Evolutionary conservation across 2,329 filamentous ascomycete species (phyloP).

Genomic region (Cladosporium phlei): DNA sequence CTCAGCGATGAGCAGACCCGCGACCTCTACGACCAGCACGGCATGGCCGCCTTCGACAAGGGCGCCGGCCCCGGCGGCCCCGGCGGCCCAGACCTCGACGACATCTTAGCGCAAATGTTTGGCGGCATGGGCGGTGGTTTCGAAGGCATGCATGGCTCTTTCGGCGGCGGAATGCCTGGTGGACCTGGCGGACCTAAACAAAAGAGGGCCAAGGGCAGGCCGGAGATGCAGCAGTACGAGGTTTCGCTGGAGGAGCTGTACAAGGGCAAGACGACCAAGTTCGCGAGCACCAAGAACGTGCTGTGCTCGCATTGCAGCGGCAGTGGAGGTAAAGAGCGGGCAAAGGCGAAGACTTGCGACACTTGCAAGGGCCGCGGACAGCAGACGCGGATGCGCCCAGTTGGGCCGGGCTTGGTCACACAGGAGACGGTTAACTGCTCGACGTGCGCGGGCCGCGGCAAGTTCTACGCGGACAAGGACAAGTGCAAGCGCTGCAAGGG

Average conservation of each 20-base stretch:
- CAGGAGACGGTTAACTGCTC: conserved; percentile 75
- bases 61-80: conserved; percentile 61
- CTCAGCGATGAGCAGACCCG: conserved; percentile 93
- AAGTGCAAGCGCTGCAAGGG: conserved; percentile 99
- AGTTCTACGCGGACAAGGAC: conserved; percentile 90
- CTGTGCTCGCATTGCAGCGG: conserved; percentile 85
- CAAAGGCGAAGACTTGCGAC: conserved; percentile 76
- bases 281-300: conserved; percentile 90
- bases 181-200: conserved; percentile 33
- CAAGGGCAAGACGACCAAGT: conserved; percentile 97
- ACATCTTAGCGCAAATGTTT: conserved; percentile 92
- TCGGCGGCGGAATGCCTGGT: conserved; percentile 34
- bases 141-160: conserved; percentile 43
- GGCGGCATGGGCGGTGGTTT: conserved; percentile 51
- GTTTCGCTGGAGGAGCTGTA: conserved; percentile 92
- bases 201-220: conserved; percentile 57
- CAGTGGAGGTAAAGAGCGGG: conserved; percentile 83
- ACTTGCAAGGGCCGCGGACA: conserved; percentile 75
- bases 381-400: conserved; percentile 71
- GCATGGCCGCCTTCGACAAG: conserved; percentile 92
- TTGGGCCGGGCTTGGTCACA: conserved; percentile 82
- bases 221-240: conserved; percentile 87
- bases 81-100: conserved; percentile 78
- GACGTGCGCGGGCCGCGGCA: conserved; percentile 78
- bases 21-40: conserved; percentile 84